These are phyloP conservation scores for Leccinum rimulosum DNA, from an alignment of 768 basidiomycete species.

Conservation along the genomic window DNA sequence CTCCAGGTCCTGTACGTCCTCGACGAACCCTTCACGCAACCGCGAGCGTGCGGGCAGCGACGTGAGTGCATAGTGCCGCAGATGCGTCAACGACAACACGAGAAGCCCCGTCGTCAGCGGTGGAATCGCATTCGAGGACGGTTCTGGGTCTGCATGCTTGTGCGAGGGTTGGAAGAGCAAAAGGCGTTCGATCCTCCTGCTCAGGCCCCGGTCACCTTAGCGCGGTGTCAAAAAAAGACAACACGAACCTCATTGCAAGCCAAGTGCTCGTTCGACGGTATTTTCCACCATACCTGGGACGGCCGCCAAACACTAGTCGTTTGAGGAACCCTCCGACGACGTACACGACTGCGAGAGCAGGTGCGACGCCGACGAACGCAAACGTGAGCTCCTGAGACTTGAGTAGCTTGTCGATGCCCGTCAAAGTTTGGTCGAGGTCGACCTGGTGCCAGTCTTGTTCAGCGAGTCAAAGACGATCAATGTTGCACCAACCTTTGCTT, in stretches of 20 bases:
- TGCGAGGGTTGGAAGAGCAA: slow-evolving; percentile 48
- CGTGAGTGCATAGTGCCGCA: slow-evolving; percentile 62
- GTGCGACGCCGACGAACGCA: no score
- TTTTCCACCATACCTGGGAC: slow-evolving; percentile 58
- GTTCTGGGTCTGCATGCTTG: slow-evolving; percentile 7
- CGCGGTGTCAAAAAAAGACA: background rate
- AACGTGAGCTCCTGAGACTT: no score
- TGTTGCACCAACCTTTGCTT: no score
- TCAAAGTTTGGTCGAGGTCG: no score
- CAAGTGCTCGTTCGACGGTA: slow-evolving; percentile 55
- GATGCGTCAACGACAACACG: slow-evolving; percentile 63
- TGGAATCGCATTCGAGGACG: slow-evolving; percentile 26
- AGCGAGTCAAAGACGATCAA: no score
- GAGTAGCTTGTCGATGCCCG: no score
- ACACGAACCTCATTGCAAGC: slow-evolving; percentile 63
- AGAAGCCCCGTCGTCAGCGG: slow-evolving; percentile 72
- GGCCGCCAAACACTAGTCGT: slow-evolving; percentile 39
- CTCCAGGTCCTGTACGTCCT: slow-evolving; percentile 82
- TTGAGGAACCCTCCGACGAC: no score
- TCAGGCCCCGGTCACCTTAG: slow-evolving; percentile 5
- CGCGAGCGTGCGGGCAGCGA: slow-evolving; percentile 56
- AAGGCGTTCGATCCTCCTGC: slow-evolving; percentile 66
- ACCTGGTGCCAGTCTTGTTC: no score
- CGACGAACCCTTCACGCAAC: slow-evolving; percentile 75
- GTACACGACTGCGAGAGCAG: no score